A percentile compares a stretch with the other conserved stretches of the same genome.
These are phyloP conservation scores for Fusarium kyushuense DNA, from an alignment of 2,329 filamentous ascomycete genomes.

Conservation along the genomic window DNA sequence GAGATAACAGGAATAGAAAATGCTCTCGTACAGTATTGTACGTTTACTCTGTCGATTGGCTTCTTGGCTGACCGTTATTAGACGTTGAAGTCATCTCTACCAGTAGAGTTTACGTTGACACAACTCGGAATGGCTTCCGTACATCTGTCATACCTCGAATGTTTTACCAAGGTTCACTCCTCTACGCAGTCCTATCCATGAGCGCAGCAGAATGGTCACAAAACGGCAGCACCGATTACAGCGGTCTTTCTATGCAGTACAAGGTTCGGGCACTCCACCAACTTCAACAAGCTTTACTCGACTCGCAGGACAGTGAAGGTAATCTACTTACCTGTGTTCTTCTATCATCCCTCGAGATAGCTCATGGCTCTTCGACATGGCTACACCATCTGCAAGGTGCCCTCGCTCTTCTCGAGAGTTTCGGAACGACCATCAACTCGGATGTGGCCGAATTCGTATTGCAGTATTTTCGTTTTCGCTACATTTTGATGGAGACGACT, in stretches of 20 bases:
- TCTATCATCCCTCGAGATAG: slow-evolving; percentile 42
- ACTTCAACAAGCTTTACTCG: slow-evolving; percentile 30
- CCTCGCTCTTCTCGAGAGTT: slow-evolving; percentile 42
- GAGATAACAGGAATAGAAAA: slow-evolving; percentile 24
- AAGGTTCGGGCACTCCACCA: slow-evolving; percentile 40
- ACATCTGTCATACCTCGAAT: slow-evolving; percentile 43
- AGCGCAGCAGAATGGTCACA: slow-evolving; percentile 45
- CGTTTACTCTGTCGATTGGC: neutral
- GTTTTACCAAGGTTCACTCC: slow-evolving; percentile 31
- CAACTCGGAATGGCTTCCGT: slow-evolving; percentile 38
- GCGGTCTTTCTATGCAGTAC: slow-evolving; percentile 39
- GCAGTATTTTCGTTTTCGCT: slow-evolving; percentile 44
- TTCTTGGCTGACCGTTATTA: slow-evolving; percentile 13
- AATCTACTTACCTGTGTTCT: slow-evolving; percentile 44
- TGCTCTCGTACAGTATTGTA: slow-evolving; percentile 44
- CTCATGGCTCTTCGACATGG: slow-evolving; percentile 42
- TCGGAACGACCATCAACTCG: slow-evolving; percentile 23
- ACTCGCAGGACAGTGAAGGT: slow-evolving; percentile 27
- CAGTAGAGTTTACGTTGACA: slow-evolving; percentile 44
- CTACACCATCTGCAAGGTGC: slow-evolving; percentile 42
- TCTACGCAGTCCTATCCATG: slow-evolving; percentile 42
- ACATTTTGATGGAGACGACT: slow-evolving; percentile 43
- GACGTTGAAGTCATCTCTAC: slow-evolving; percentile 42
- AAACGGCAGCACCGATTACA: slow-evolving; percentile 34
- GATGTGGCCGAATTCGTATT: slow-evolving; percentile 40